Conservation (phyloP, 2,329 filamentous ascomycete genomes). For the Penicillium sp. region DNA sequence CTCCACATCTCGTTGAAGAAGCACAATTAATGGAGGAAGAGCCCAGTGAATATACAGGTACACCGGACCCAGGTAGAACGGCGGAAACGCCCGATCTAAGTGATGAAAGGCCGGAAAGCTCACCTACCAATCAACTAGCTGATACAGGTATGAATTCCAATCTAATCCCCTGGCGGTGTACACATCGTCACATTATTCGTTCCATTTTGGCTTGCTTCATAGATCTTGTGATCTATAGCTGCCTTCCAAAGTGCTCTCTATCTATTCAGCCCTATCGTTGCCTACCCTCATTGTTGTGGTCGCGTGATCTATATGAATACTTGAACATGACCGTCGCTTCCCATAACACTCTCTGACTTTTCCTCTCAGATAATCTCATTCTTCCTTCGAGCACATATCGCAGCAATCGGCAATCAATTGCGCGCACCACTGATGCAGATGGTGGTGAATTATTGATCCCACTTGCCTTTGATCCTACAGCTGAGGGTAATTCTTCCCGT, state of each 20-base stretch:
- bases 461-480: constrained; percentile 69
- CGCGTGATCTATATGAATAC: background rate
- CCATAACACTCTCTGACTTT: constrained; percentile 1
- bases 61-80: constrained; percentile 29
- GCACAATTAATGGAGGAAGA: constrained; percentile 60
- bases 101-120: constrained; percentile 24
- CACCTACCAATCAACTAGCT: constrained; percentile 27
- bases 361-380: constrained; percentile 57
- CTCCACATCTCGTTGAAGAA: constrained; percentile 65
- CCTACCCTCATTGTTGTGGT: background rate
- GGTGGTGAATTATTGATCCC: constrained; percentile 73
- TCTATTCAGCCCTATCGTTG: background rate
- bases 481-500: constrained; percentile 51
- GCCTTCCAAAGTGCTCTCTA: background rate
- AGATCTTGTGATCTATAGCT: background rate
- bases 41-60: constrained; percentile 63
- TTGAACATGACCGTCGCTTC: background rate
- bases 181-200: background rate
- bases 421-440: constrained; percentile 56
- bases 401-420: constrained; percentile 71
- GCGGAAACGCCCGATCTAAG: constrained; percentile 19
- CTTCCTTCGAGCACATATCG: constrained; percentile 75
- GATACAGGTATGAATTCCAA: constrained; percentile 33
- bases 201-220: background rate
- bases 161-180: background rate